A percentile compares a stretch with the other conserved stretches of the same genome.
Evolutionary conservation across 192 early-diverging fungal species (phyloP).

Genomic region (Mortierella alpina): DNA sequence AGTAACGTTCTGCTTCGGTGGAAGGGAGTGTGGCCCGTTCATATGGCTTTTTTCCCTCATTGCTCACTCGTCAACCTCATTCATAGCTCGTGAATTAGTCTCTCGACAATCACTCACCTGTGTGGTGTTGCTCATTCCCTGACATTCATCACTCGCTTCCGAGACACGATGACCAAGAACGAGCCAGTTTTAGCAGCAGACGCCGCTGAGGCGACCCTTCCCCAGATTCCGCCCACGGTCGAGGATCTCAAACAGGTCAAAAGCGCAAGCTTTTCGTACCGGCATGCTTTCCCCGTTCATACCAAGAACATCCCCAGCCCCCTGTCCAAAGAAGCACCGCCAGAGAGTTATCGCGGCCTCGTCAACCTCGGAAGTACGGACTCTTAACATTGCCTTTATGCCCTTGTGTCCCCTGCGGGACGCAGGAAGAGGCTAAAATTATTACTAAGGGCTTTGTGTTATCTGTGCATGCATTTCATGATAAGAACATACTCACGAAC

Average conservation of each 20-base stretch:
- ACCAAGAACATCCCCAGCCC: slow-evolving; percentile 72
- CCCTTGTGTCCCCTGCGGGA: background rate
- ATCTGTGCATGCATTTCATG: too few species aligned
- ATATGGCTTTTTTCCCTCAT: too few species aligned
- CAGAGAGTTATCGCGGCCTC: slow-evolving; percentile 88
- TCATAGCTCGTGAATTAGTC: too few species aligned
- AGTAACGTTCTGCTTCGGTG: too few species aligned
- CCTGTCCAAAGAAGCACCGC: slow-evolving; percentile 85
- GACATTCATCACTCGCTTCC: background rate
- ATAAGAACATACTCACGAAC: too few species aligned
- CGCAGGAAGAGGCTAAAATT: too few species aligned
- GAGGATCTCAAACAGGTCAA: slow-evolving; percentile 25
- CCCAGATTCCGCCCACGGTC: slow-evolving; percentile 26
- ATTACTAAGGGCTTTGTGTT: too few species aligned
- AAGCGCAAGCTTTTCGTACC: slow-evolving; percentile 14
- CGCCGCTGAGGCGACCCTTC: background rate
- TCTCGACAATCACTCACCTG: background rate
- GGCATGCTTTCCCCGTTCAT: slow-evolving; percentile 71
- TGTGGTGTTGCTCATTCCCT: too few species aligned
- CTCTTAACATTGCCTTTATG: background rate
- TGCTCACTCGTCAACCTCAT: too few species aligned
- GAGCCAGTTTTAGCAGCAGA: background rate
- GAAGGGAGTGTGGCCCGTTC: too few species aligned
- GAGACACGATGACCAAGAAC: slow-evolving; percentile 3
- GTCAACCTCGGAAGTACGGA: slow-evolving; percentile 75